Evolutionary conservation across 179 eudicot genomes (phyloP).

Genomic region (Amaranthus tricolor): DNA sequence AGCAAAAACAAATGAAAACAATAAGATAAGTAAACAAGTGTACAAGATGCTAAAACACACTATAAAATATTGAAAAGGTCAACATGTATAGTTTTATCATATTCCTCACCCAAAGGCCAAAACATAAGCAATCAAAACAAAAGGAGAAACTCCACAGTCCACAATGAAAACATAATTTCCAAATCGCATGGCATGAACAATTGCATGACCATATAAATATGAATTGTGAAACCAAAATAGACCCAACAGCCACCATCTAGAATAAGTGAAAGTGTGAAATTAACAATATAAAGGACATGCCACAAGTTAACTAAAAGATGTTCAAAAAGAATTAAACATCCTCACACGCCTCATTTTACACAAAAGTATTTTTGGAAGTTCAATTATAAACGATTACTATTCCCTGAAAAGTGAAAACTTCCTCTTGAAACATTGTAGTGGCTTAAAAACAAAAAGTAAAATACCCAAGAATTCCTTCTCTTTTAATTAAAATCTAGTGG

Average conservation of each 20-base stretch:
- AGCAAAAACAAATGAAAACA: constrained; percentile 14
- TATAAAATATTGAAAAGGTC: background rate
- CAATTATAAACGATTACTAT: background rate
- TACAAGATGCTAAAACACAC: background rate
- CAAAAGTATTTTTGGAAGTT: background rate
- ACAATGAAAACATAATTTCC: background rate
- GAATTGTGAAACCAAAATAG: too few species aligned
- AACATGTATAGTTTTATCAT: background rate
- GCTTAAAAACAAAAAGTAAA: too few species aligned
- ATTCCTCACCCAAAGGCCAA: background rate
- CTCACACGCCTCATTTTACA: background rate
- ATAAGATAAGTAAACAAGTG: background rate
- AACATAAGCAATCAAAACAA: background rate
- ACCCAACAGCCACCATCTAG: background rate
- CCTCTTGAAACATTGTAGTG: background rate
- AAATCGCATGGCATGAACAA: background rate
- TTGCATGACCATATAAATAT: background rate
- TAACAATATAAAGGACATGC: background rate
- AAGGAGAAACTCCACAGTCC: background rate
- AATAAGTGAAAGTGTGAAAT: background rate
- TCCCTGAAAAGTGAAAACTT: background rate
- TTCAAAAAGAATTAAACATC: background rate
- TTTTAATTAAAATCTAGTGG: background rate
- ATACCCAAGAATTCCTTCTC: too few species aligned
- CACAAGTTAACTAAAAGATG: background rate